Evolutionary conservation across 2,329 filamentous ascomycete genomes (phyloP), one percentile per base, ranked within the genome.

Genomic region (Hymenoscyphus albidus): DNA sequence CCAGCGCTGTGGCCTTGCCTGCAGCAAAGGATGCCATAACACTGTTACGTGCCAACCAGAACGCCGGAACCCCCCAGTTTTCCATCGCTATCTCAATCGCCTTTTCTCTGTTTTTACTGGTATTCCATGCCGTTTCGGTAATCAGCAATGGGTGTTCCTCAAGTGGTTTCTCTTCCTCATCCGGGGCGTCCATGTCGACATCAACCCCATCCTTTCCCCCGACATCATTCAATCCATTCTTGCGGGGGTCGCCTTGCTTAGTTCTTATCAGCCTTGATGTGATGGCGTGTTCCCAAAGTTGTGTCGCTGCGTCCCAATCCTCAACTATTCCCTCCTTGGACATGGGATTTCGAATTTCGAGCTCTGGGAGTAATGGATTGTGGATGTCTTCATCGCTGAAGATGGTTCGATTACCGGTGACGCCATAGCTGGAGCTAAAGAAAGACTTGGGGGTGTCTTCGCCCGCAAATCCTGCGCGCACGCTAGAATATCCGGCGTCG

Each of bases 361-460:
- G 84, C 66, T 88, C 85, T 62, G 85, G 82, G 68, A 88, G 85
- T 22, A 62, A 18, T 14, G 93, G 91, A 57, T 91, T 87, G 74
- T 91, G 87, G 68, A 97, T 88, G 70, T 89, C 88, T 77, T 97
- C 94, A 76, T 99, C 96, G 79, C 95, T 95, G 73, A 93, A 98
- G 65, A 95, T 77, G 39, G 83, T 78, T 68, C 83, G 81, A 71
- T 79, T 73, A 31, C 79, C 80, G 56, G 82, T 78, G 62, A 83
- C 73, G 62, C 91, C 93, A 79, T 99, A 99, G 80, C 90, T 92
- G 56, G 93, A 95, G 35, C 94, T 93, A 65, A 96, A 85, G 64
- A 98, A 88, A 38, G 92, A 93, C 81, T 98, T 98, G 71, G 95
- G 95, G 0, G 93, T 90, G 79, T 99, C 95, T 85, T 99, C 96